Evolutionary conservation across 2,329 filamentous ascomycete genomes (phyloP), one percentile per base, ranked within the genome.

Genomic region (Diaporthe vexans): DNA sequence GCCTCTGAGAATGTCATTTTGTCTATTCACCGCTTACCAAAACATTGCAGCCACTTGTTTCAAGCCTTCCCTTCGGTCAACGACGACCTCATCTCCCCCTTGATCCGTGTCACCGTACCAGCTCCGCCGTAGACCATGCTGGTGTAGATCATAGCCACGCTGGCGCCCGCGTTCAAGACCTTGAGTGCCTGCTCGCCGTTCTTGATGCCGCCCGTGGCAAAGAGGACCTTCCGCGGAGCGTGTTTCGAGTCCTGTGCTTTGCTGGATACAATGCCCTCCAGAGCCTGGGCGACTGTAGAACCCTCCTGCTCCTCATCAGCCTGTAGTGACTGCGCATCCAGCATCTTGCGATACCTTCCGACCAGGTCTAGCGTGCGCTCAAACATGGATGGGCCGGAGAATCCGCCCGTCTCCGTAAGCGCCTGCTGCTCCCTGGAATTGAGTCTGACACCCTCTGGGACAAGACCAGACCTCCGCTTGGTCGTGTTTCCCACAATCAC

Each of bases 401-500:
- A 97, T 1, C 97, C 96, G 37, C 97, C 95, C 26, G 92, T 92
- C 84, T 98, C 94, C 73, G 88, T 87, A 43, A 98, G 83, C 1
- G 92, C 88, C 75, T 86, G 84, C 77, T 91, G 88, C 81, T 99
- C 96, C 76, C 89, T 87, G 2, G 86, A 79, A 0, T 92, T 89
- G 35, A 98, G 87, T 46, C 86, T 83, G 77, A 93, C 90, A 35
- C 93, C 92, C 33, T 88, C 84, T 0, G 95, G 93, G 0, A 96
- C 81, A 3, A 95, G 85, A 4, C 91, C 92, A 0, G 92, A 89
- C 57, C 97, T 89, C 77, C 92, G 90, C 84, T 97, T 97, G 3
- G 97, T 99, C 0, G 97, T 99, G 86, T 99, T 99, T 15, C 96
- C 97, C 5, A 99, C 96, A 76, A 99, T 98, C 48, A 99, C 91